A percentile compares a stretch with the other conserved stretches of the same genome.
phyloP scores from a whole-genome alignment of 495 filamentous ascomycete genomes.

The Tetracladium marchalianum region DNA sequence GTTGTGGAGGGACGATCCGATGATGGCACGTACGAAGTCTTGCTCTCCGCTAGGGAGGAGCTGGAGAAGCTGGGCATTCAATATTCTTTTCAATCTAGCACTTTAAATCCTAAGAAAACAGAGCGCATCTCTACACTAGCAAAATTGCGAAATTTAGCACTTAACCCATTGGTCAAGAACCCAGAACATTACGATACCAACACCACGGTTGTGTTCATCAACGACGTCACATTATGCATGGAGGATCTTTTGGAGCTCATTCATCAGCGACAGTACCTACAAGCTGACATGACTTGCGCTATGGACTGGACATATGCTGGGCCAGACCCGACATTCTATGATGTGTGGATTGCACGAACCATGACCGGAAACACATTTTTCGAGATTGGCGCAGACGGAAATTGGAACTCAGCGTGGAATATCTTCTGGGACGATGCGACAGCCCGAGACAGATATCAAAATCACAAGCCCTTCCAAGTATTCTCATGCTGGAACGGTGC shows the following conservation, averaged over 20 bases:
- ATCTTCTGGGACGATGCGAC: slow-evolving; percentile 34
- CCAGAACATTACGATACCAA: slow-evolving; percentile 6
- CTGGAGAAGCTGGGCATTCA: slow-evolving; percentile 22
- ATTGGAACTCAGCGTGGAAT: slow-evolving; percentile 30
- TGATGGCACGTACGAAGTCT: slow-evolving; percentile 38
- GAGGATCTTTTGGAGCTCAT: slow-evolving; percentile 44
- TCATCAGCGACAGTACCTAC: slow-evolving; percentile 30
- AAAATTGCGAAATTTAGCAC: slow-evolving; percentile 30
- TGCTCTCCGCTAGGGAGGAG: slow-evolving; percentile 20
- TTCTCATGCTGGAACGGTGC: slow-evolving; percentile 47
- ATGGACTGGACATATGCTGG: slow-evolving; percentile 42
- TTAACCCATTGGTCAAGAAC: slow-evolving; percentile 24
- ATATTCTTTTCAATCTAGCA: slow-evolving; percentile 27
- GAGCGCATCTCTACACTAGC: slow-evolving; percentile 29
- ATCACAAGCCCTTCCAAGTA: slow-evolving; percentile 37
- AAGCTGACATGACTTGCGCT: slow-evolving; percentile 41
- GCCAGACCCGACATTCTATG: slow-evolving; percentile 35
- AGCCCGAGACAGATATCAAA: slow-evolving; percentile 18
- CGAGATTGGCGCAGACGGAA: slow-evolving; percentile 33
- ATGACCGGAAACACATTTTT: slow-evolving; percentile 41
- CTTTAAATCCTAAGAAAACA: slow-evolving; percentile 22
- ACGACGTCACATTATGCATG: slow-evolving; percentile 38
- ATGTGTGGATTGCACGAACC: slow-evolving; percentile 39
- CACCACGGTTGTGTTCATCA: slow-evolving; percentile 37
- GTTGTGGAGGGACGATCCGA: slow-evolving; percentile 37